Evolutionary conservation across 2,329 filamentous ascomycete species (phyloP), one percentile per base, ranked within the genome.

Genomic region (Claviceps sp.): DNA sequence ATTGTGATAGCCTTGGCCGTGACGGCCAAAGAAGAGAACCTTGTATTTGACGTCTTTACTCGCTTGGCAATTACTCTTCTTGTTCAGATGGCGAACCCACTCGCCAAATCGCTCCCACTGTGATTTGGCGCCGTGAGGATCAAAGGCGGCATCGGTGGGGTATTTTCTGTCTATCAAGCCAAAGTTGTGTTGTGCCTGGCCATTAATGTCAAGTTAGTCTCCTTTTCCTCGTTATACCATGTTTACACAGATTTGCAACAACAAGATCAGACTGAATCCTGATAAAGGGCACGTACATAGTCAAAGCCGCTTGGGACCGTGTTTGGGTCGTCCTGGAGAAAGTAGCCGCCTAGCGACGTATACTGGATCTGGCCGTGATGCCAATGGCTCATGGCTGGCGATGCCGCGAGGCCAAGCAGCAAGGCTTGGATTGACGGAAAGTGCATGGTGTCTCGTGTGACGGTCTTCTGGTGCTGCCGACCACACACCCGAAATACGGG

Each of bases 1-100:
- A 56, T 81, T 82, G 56, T 81, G 77, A 58, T 70, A 79, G 13
- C 84, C 84, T 65, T 88, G 76, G 22, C 84, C 85, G 61, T 88
- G 85, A 41, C 85, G 78, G 3, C 78, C 83, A 63, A 86, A 72
- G 64, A 82, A 82, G 34, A 88, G 62, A 9, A 88, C 71, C 60
- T 84, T 83, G 69, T 85, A 87, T 34, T 72, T 67, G 14, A 75
- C 72, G 48, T 70, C 72, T 9, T 65, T 62, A n/a, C 72, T 62
- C 3, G 62, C 59, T 37, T 52, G 50, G 50, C 65, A 64, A 30
- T 62, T 58, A 11, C 56, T 55, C 66, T 83, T 83, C 38, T 86
- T 55, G 66, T 83, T 83, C 40, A 86, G 63, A 24, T 70, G 66
- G 20, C 70, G 60, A 30, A 86, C 72, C 59, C 81, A 81, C 54